A percentile compares a stretch with the other conserved stretches of the same genome.
Conservation (phyloP, 2,329 filamentous ascomycete genomes). For the Exophiala calicioides region DNA sequence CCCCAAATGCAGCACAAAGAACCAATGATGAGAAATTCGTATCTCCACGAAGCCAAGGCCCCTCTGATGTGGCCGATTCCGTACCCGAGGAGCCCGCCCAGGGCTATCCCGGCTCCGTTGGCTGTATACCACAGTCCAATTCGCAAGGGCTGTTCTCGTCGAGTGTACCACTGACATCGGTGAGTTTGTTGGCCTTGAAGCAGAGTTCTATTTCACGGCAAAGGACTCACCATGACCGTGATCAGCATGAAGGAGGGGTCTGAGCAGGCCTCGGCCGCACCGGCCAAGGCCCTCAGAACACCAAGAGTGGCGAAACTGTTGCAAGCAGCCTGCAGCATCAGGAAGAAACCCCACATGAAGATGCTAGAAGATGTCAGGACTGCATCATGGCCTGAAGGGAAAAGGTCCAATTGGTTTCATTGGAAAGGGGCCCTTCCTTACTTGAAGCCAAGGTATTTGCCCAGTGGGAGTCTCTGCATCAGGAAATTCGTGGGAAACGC, state of each 20-base stretch:
- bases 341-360: conserved; percentile 47
- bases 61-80: conserved; percentile 44
- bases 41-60: conserved; percentile 62
- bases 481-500: conserved; percentile 68
- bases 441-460: conserved; percentile 62
- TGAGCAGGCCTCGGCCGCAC: conserved; percentile 51
- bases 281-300: conserved; percentile 58
- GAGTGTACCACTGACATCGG: conserved; percentile 63
- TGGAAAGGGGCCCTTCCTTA: conserved; percentile 46
- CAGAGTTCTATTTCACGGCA: no score
- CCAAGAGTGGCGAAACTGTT: conserved; percentile 58
- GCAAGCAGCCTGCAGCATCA: conserved; percentile 57
- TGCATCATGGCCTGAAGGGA: conserved; percentile 40
- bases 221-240: conserved; percentile 39
- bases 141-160: conserved; percentile 61
- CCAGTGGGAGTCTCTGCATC: conserved; percentile 65
- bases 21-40: conserved; percentile 66
- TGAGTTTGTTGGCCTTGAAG: background rate
- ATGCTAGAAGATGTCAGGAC: conserved; percentile 25
- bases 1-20: conserved; percentile 62
- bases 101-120: conserved; percentile 49
- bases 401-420: no score
- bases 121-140: conserved; percentile 61
- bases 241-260: conserved; percentile 53
- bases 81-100: conserved; percentile 47